These are phyloP conservation scores for Cylindrotheca fusiformis DNA, from an alignment of 108 stramenopile genomes.

Conservation along the genomic window DNA sequence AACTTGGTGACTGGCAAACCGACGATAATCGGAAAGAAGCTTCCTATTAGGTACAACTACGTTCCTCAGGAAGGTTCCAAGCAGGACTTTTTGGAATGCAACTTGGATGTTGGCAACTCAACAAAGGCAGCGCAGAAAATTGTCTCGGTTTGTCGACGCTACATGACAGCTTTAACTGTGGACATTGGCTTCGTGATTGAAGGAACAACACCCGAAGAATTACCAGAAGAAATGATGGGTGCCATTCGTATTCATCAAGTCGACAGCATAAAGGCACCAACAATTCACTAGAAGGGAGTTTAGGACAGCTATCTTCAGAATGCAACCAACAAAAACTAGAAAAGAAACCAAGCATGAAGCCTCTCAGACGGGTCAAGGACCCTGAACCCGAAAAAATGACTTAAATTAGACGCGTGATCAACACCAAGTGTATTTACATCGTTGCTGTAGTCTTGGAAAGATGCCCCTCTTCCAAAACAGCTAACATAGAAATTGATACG, in stretches of 20 bases:
- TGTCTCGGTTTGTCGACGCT: conserved; percentile 73
- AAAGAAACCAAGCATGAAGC: too few relatives aligned
- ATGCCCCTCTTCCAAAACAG: too few relatives aligned
- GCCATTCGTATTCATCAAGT: conserved; percentile 76
- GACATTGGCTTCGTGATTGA: conserved; percentile 89
- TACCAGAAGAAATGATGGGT: conserved; percentile 87
- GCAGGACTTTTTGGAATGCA: conserved; percentile 54
- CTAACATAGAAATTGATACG: too few relatives aligned
- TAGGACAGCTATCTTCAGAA: too few relatives aligned
- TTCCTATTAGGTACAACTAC: conserved; percentile 52
- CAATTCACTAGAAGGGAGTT: conserved; percentile 8
- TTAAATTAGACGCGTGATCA: too few relatives aligned
- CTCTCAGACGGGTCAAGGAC: too few relatives aligned
- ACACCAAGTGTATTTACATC: too few relatives aligned
- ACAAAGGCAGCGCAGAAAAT: conserved; percentile 61
- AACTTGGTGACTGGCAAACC: conserved; percentile 84
- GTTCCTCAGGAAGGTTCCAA: conserved; percentile 12
- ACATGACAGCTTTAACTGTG: conserved; percentile 73
- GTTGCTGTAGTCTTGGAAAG: too few relatives aligned
- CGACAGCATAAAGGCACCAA: conserved; percentile 61
- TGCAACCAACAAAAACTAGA: too few relatives aligned
- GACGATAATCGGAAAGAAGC: conserved; percentile 79
- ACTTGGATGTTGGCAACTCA: conserved; percentile 76
- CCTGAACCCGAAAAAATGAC: too few relatives aligned
- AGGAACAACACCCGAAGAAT: conserved; percentile 61